Evolutionary conservation across 257 asterid genomes (phyloP), one percentile per base, ranked within the genome.

Genomic region (Solanum etuberosum): DNA sequence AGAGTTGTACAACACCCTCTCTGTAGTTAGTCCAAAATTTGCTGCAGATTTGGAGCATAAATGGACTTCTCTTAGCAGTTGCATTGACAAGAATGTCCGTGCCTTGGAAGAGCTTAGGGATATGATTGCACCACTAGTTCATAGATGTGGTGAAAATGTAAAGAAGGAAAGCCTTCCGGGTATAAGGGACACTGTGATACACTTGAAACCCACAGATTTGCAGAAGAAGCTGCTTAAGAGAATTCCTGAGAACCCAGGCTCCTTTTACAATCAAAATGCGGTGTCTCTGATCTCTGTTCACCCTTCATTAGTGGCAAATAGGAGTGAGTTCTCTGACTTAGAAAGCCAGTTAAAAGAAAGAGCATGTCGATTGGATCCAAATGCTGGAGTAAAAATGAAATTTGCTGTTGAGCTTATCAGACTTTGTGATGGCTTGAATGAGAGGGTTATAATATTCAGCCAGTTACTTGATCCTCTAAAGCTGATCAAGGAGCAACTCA

Each of bases 131-230:
- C 97, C 96, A 0, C 93, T 95, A 46, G 96, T 94, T 42, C 98
- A 96, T 76, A 87, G 93, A 10, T 92, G 93, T 84, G 91, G 90
- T 73, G 98, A 95, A 32, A 86, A 51, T 3, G 90, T 94, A n/a
- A 95, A 94, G n/a, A 88, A 89, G 83, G 89, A 93, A 37, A 87
- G 89, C 40, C 96, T 96, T 13, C 96, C 95, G 3, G 99, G 98
- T 34, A 25, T 93, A 57, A 93, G 87, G 90, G 95, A 93, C 80
- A 90, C 90, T 35, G 68, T 93, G 86, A 61, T 95, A 27, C 51
- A 90, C 86, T 85, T 95, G 31, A 86, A 86, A 38, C 98, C 98
- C 15, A 92, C 97, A 5, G 90, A 87, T 74, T n/a, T 91, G 86
- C 99, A 96, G 83, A 87, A 42, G 68, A 31, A 88, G 21, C 89